phyloP scores from a whole-genome alignment of 2,329 filamentous ascomycete species.

The Plectosphaerella plurivora region DNA sequence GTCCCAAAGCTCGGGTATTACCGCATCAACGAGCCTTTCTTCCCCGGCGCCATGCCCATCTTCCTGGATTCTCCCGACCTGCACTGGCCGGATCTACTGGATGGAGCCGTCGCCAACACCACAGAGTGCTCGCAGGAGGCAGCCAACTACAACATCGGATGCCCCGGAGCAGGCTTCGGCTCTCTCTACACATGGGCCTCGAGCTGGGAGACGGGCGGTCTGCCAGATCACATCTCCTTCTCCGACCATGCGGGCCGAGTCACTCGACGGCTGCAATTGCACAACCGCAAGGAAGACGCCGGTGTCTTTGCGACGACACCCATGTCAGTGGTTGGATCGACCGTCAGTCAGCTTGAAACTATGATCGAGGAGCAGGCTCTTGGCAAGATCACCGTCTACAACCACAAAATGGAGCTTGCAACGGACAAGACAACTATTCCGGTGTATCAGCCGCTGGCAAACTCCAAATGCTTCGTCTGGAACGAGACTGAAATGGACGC shows the following conservation, averaged over 20 bases:
- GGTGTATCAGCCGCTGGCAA: constrained; percentile 4
- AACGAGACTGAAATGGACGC: background rate
- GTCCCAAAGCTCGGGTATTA: constrained; percentile 6
- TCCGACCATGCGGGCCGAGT: background rate
- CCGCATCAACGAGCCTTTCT: background rate
- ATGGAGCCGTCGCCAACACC: background rate
- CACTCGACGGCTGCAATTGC: background rate
- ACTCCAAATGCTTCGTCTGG: constrained; percentile 1
- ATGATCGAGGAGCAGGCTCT: background rate
- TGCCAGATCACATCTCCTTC: background rate
- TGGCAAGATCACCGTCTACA: background rate
- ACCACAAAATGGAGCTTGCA: background rate
- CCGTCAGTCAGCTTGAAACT: background rate
- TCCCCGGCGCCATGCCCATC: background rate
- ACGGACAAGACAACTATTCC: background rate
- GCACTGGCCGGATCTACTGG: background rate
- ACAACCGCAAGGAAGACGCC: background rate
- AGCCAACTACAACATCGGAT: background rate
- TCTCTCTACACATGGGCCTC: constrained; percentile 2
- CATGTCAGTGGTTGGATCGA: background rate
- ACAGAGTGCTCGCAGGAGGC: background rate
- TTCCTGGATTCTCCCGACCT: background rate
- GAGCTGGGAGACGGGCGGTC: background rate
- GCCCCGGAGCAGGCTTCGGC: constrained; percentile 1
- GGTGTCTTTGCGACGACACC: background rate